phyloP scores from a whole-genome alignment of 2,329 filamentous ascomycete genomes.

The Calycina herbarum region DNA sequence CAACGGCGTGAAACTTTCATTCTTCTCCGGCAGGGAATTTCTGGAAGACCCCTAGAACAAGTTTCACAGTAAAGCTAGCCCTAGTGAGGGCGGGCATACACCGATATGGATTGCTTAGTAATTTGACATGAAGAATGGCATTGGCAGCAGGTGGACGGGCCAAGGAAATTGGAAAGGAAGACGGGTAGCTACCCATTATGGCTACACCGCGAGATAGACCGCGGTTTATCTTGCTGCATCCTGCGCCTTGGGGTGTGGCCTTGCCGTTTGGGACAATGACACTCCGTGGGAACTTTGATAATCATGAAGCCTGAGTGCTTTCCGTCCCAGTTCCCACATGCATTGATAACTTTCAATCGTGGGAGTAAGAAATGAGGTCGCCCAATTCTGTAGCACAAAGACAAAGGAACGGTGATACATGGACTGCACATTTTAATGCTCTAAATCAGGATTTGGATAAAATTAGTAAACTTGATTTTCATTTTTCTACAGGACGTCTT shows the following conservation, averaged over 20 bases:
- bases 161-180: constrained; percentile 17
- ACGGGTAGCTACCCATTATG: constrained; percentile 25
- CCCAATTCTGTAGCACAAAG: constrained; percentile 18
- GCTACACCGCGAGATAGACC: constrained; percentile 16
- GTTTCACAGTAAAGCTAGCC: constrained; percentile 17
- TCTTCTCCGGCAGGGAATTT: constrained; percentile 23
- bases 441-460: constrained; percentile 29
- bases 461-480: constrained; percentile 20
- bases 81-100: constrained; percentile 15
- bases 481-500: constrained; percentile 24
- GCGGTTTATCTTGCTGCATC: constrained; percentile 6
- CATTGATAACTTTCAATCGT: constrained; percentile 17
- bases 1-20: constrained; percentile 18
- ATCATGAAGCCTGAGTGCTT: constrained; percentile 14
- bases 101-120: constrained; percentile 11
- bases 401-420: constrained; percentile 24
- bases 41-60: constrained; percentile 33
- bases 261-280: constrained; percentile 1
- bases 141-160: constrained; percentile 8
- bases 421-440: constrained; percentile 24
- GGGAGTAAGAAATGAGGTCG: constrained; percentile 11
- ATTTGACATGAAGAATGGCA: constrained; percentile 19
- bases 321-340: constrained; percentile 1
- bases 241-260: background rate
- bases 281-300: constrained; percentile 6